These are phyloP conservation scores for Nitzschia sp. DNA, from an alignment of 108 stramenopile species.

Conservation along the genomic window DNA sequence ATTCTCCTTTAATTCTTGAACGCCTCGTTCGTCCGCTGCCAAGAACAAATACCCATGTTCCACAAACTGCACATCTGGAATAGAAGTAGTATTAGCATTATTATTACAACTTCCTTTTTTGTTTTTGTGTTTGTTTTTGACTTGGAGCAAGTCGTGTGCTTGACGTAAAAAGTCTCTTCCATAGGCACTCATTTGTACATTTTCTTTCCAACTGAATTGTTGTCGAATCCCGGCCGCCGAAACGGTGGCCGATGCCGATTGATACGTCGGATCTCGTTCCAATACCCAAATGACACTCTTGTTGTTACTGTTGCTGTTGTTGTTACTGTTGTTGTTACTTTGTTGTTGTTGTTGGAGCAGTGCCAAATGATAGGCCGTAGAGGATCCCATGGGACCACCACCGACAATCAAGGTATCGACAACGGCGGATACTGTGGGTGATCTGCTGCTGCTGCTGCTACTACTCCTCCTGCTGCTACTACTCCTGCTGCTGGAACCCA, in stretches of 20 bases:
- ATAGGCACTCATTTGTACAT: conserved; percentile 69
- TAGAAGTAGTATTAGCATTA: not conserved
- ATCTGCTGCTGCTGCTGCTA: too few species aligned
- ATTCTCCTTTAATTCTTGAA: conserved; percentile 45
- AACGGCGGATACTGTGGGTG: not conserved
- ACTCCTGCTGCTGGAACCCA: too few species aligned
- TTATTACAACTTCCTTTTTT: not conserved
- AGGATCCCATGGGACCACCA: conserved; percentile 69
- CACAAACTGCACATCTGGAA: conserved; percentile 10
- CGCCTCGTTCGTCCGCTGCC: conserved; percentile 42
- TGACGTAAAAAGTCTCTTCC: conserved; percentile 63
- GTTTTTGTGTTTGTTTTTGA: not conserved
- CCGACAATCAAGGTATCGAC: conserved; percentile 63
- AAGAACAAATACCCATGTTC: conserved; percentile 80
- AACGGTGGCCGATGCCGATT: conserved; percentile 48
- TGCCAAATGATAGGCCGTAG: conserved; percentile 67
- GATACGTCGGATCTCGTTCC: conserved; percentile 69
- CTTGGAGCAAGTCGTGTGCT: not conserved
- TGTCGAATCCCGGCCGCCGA: conserved; percentile 76
- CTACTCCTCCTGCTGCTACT: too few species aligned
- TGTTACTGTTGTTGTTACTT: not conserved
- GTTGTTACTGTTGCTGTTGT: not conserved
- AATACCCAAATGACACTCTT: conserved; percentile 42
- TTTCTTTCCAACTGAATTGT: conserved; percentile 65
- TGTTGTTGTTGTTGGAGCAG: not conserved